phyloP scores from a whole-genome alignment of 495 filamentous ascomycete genomes.

The Gamarada debralockiae region DNA sequence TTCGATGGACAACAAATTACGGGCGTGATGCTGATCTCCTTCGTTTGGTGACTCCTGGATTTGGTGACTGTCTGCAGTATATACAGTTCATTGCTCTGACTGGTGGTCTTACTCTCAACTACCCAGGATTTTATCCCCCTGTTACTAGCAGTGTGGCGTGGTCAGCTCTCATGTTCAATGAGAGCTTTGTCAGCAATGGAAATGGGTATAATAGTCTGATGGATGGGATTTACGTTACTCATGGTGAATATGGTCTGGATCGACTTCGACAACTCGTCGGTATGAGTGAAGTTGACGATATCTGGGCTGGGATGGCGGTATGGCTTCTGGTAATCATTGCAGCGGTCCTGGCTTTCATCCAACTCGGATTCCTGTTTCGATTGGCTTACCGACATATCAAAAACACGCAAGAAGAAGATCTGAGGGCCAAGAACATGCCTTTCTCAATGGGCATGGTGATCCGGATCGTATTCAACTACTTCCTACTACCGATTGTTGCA shows the following conservation, averaged over 20 bases:
- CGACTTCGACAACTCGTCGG: slow-evolving; percentile 79
- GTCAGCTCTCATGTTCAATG: slow-evolving; percentile 89
- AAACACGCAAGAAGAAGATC: slow-evolving; percentile 75
- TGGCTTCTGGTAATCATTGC: slow-evolving; percentile 77
- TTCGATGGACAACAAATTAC: slow-evolving; percentile 94
- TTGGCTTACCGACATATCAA: slow-evolving; percentile 70
- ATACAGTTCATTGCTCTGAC: slow-evolving; percentile 90
- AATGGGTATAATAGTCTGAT: slow-evolving; percentile 57
- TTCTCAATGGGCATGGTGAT: slow-evolving; percentile 86
- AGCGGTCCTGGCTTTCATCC: slow-evolving; percentile 63
- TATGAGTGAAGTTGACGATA: slow-evolving; percentile 67
- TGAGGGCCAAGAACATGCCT: slow-evolving; percentile 88
- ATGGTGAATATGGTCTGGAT: slow-evolving; percentile 73
- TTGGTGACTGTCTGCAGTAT: slow-evolving; percentile 96
- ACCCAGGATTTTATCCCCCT: slow-evolving; percentile 93
- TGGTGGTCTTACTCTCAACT: slow-evolving; percentile 78
- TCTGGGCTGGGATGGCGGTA: slow-evolving; percentile 89
- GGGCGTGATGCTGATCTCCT: slow-evolving; percentile 90
- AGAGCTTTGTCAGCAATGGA: slow-evolving; percentile 73
- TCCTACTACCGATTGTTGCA: slow-evolving; percentile 80
- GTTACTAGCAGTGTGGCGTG: slow-evolving; percentile 81
- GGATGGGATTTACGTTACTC: slow-evolving; percentile 79
- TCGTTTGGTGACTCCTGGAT: slow-evolving; percentile 90
- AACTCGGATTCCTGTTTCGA: slow-evolving; percentile 69
- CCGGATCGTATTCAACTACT: slow-evolving; percentile 87